Percentiles rank a stretch among this genome's conserved stretches.
phyloP scores from a whole-genome alignment of 148 eudicot species.

The Pouteria glomerata region DNA sequence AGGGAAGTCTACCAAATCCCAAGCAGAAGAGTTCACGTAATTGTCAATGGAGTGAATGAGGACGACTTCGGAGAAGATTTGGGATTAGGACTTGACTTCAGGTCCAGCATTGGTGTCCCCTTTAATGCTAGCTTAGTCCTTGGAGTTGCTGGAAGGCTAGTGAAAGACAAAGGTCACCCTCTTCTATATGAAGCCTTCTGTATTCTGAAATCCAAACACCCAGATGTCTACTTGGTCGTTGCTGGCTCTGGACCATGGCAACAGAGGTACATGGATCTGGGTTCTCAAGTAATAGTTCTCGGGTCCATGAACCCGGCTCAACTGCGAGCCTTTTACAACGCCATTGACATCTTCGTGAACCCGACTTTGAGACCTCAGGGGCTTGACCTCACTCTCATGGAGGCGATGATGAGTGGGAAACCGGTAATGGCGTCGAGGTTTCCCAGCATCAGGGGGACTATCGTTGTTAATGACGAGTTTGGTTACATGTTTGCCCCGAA shows the following conservation, averaged over 20 bases:
- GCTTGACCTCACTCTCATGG: conserved; percentile 77
- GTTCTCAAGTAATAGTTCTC: conserved; percentile 55
- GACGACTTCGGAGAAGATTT: conserved; percentile 43
- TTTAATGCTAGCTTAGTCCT: conserved; percentile 55
- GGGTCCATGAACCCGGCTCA: conserved; percentile 81
- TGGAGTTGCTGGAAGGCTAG: conserved; percentile 73
- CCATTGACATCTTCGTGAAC: conserved; percentile 70
- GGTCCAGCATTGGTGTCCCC: conserved; percentile 53
- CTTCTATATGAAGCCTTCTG: conserved; percentile 52
- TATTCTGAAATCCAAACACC: conserved; percentile 35
- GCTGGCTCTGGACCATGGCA: conserved; percentile 92
- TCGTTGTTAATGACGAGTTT: conserved; percentile 68
- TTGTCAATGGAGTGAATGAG: conserved; percentile 68
- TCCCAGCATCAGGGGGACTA: conserved; percentile 78
- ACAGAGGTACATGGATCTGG: conserved; percentile 59
- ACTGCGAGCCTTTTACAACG: conserved; percentile 60
- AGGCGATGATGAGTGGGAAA: conserved; percentile 80
- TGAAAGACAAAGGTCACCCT: conserved; percentile 80
- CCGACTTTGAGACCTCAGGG: conserved; percentile 82
- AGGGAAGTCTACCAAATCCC: conserved; percentile 45
- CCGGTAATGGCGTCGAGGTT: conserved; percentile 81
- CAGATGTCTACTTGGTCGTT: conserved; percentile 49
- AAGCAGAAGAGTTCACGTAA: conserved; percentile 57
- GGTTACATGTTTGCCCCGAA: conserved; percentile 87
- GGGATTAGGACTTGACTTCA: conserved; percentile 40